Conservation (phyloP, 768 basidiomycete genomes). For the Ramaria sp. region DNA sequence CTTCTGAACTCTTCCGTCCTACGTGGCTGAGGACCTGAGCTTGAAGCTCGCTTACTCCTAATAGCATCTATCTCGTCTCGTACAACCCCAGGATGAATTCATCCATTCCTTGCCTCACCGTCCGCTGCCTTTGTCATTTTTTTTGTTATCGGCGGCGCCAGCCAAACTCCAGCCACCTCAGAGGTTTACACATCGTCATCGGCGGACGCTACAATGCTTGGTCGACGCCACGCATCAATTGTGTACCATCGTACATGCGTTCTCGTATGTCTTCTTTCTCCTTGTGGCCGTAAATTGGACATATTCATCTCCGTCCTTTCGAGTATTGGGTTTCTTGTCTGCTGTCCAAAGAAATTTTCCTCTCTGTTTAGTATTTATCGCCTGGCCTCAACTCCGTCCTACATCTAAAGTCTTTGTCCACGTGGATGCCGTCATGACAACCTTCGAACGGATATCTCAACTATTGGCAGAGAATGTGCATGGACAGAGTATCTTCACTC, state of each 20-base stretch:
- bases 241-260: neutral
- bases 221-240: neutral
- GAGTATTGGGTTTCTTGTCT: neutral
- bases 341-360: neutral
- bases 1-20: slow-evolving; percentile 5
- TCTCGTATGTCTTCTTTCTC: neutral
- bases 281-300: neutral
- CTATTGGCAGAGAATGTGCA: neutral
- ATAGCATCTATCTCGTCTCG: neutral
- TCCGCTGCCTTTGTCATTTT: neutral
- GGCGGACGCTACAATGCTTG: neutral
- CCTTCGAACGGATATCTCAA: neutral
- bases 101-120: neutral
- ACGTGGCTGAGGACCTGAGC: slow-evolving; percentile 9
- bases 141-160: neutral
- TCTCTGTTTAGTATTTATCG: slow-evolving; percentile 1
- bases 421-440: neutral
- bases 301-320: slow-evolving; percentile 5
- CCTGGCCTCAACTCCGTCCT: neutral
- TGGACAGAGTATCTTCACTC: neutral
- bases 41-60: neutral
- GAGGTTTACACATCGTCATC: neutral
- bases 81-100: neutral
- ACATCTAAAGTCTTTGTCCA: neutral
- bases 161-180: neutral